Conservation (phyloP, 2,329 filamentous ascomycete species). For the Trichoderma atrobrunneum region DNA sequence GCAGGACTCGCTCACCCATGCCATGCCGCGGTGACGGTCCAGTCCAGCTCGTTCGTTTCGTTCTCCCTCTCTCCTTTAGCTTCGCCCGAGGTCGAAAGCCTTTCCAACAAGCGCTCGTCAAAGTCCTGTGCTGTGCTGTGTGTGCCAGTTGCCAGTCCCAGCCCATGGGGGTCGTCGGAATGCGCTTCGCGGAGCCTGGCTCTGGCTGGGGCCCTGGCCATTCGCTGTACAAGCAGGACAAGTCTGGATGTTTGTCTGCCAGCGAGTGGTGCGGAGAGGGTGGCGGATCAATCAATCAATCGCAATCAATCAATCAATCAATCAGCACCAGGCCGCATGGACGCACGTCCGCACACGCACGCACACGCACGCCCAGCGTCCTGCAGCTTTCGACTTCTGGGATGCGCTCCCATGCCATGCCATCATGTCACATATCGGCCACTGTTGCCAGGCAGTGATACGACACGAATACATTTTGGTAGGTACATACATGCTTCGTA, state of each 20-base stretch:
- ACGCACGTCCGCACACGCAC: constrained; percentile 2
- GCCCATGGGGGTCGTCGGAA: constrained; percentile 16
- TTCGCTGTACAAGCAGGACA: not conserved
- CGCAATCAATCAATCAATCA: too few relatives aligned
- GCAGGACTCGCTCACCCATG: not conserved
- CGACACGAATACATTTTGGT: not conserved
- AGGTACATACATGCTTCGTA: not conserved
- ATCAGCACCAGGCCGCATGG: constrained; percentile 17
- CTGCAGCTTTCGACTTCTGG: constrained; percentile 13
- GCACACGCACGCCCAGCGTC: constrained; percentile 9
- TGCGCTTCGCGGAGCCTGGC: constrained; percentile 16
- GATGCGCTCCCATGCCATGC: constrained; percentile 19
- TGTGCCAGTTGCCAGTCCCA: not conserved
- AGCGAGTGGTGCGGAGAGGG: constrained; percentile 19
- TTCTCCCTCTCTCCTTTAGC: not conserved
- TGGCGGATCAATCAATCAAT: constrained; percentile 19
- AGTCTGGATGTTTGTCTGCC: constrained; percentile 16
- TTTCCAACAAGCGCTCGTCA: not conserved
- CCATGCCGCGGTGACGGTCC: not conserved
- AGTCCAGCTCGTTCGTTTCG: not conserved
- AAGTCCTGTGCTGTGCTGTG: not conserved
- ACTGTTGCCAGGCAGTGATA: not conserved
- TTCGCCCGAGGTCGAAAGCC: not conserved
- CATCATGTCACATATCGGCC: constrained; percentile 14
- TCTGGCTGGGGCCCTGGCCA: constrained; percentile 7